Base-by-base conservation (phyloP, 1,284 basidiomycete genomes). In the Ceratobasidium sp. region DNA sequence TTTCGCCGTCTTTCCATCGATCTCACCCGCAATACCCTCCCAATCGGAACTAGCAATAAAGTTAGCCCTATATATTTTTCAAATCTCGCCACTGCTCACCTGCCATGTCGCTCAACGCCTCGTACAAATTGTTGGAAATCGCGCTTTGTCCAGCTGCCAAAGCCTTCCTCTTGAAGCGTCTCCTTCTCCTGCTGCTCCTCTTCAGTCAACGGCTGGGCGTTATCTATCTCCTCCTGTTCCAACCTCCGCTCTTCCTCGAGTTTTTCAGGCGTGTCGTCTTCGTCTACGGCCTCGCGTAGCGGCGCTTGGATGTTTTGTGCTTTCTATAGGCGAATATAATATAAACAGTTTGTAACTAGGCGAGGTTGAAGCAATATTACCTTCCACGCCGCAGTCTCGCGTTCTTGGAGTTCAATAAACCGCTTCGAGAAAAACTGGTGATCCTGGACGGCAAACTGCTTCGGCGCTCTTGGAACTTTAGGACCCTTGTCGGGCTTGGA, bases 351-450 rank as follows among this genome's bases (percentile, higher is more conserved):
- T 26, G n/a, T 33, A 42, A 23, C 5, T 53, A 33, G 20, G 3
- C 13, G 9, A 12, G 20, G 44, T 20, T 40, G 33, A 20, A 39
- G 49, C 42, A 40, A 33, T 81, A 86, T 71, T 71, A 93, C 95
- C 87, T 94, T 93, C 85, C 93, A 93, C 23, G 93, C 94, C 5
- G 94, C 93, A 44, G 93, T 87, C 85, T 99, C 98, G 78, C 93
- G 91, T 82, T 98, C 95, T 84, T 99, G 97, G 63, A 99, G 87
- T 82, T 93, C 93, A 12, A 91, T 89, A 10, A 99, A 87, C 66
- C 93, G 89, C 0, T 92, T 90, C 2, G 97, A 95, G 87, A 95
- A 98, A 89, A 99, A 99, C 84, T 99, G 97, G 89, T 97, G 98
- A 84, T 99, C 97, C 86, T 97, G 93, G 93, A 95, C 90, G 18